Evolutionary conservation across 768 basidiomycete species (phyloP).

Genomic region (Exidia glandulosa): DNA sequence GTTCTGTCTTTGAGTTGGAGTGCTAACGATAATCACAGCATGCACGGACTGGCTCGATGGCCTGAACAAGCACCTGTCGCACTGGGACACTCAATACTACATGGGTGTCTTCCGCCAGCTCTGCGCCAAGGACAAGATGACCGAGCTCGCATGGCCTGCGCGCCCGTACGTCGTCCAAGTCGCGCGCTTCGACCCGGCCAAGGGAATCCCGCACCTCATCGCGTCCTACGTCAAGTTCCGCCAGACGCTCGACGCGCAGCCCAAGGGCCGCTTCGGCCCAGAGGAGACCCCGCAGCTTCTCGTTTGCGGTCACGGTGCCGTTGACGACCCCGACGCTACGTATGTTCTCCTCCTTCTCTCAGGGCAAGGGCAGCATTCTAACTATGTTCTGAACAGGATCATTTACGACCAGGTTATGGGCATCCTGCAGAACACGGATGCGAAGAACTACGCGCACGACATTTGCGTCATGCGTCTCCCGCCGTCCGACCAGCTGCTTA

Average conservation of each 20-base stretch:
- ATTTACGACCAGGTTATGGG: constrained; percentile 74
- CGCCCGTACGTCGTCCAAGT: constrained; percentile 85
- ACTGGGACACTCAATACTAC: constrained; percentile 35
- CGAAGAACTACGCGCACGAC: constrained; percentile 44
- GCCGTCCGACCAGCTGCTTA: constrained; percentile 80
- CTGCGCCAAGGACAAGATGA: constrained; percentile 72
- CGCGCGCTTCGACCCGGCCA: constrained; percentile 87
- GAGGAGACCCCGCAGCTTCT: constrained; percentile 64
- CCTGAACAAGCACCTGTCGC: constrained; percentile 52
- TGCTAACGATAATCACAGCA: no score
- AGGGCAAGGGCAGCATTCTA: constrained; percentile 4
- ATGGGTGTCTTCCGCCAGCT: constrained; percentile 79
- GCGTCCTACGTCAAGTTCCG: constrained; percentile 84
- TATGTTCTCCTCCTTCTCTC: background rate
- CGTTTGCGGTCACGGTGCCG: constrained; percentile 83
- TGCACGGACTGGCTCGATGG: constrained; percentile 96
- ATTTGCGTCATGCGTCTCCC: constrained; percentile 69
- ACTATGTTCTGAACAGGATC: constrained; percentile 38
- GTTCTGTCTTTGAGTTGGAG: no score
- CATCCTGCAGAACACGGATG: constrained; percentile 40
- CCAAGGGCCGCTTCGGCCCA: constrained; percentile 29
- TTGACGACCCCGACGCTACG: constrained; percentile 87
- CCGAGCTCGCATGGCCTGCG: constrained; percentile 62
- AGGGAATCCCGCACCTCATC: constrained; percentile 75
- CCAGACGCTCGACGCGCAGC: constrained; percentile 35